Evolutionary conservation across 75 land plant genomes (phyloP).

Genomic region (Pseudotsuga menziesii): DNA sequence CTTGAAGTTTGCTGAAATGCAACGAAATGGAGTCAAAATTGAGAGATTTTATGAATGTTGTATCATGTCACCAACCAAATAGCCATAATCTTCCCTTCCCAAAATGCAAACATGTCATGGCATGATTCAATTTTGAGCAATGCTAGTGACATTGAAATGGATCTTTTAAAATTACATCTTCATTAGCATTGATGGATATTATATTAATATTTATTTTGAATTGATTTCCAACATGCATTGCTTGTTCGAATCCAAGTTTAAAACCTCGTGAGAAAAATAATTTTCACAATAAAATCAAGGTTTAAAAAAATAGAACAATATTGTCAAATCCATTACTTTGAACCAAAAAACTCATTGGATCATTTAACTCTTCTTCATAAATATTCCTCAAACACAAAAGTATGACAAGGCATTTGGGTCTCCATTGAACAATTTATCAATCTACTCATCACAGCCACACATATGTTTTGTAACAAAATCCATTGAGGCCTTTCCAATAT

Average conservation of each 20-base stretch:
- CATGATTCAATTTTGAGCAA: neutral
- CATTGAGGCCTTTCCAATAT: neutral
- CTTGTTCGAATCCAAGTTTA: neutral
- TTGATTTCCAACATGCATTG: neutral
- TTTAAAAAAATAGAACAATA: neutral
- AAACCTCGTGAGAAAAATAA: neutral
- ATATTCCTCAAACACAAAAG: slow-evolving; percentile 1
- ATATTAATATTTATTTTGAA: neutral
- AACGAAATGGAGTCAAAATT: neutral
- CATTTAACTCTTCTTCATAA: neutral
- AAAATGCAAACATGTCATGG: neutral
- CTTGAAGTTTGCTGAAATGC: neutral
- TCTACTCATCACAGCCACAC: slow-evolving; percentile 2
- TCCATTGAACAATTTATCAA: neutral
- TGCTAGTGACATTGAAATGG: neutral
- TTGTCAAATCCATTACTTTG: neutral
- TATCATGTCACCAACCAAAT: neutral
- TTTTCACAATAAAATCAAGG: neutral
- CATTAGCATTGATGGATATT: neutral
- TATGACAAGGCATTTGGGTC: slow-evolving; percentile 1
- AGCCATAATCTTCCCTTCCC: neutral
- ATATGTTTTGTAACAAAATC: neutral
- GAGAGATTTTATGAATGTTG: neutral
- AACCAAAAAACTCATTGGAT: neutral
- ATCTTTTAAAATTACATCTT: neutral